Evolutionary conservation across 305 asterid species (phyloP).

Genomic region (Petunia hybrid): DNA sequence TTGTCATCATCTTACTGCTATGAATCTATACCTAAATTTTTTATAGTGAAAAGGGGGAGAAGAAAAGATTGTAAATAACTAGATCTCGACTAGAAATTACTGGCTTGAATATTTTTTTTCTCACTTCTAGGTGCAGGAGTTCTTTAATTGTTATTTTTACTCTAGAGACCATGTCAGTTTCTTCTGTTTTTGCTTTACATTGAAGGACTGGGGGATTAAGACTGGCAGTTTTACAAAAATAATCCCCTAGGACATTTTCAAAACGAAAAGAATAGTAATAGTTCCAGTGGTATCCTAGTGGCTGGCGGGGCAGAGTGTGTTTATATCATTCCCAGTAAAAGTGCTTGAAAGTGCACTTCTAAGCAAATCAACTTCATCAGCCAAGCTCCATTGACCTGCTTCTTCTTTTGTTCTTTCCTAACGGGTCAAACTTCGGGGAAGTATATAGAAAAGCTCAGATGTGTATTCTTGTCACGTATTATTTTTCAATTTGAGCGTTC

Average conservation of each 20-base stretch:
- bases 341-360: neutral
- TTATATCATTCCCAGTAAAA: neutral
- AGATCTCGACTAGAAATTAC: neutral
- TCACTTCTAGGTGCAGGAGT: neutral
- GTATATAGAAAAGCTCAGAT: neutral
- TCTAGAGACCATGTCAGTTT: neutral
- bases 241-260: neutral
- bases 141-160: constrained; percentile 10
- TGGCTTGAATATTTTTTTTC: neutral
- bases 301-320: neutral
- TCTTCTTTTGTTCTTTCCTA: neutral
- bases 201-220: neutral
- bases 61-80: neutral
- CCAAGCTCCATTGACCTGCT: neutral
- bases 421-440: neutral
- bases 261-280: neutral
- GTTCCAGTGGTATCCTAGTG: neutral
- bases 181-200: constrained; percentile 9
- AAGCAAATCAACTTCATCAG: constrained; percentile 16
- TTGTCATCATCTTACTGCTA: neutral
- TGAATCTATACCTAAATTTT: too few relatives aligned
- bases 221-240: neutral
- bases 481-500: neutral
- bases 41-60: neutral
- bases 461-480: neutral